phyloP scores from a whole-genome alignment of 148 eudicot species.

The Rhododendron kiyosumense region DNA sequence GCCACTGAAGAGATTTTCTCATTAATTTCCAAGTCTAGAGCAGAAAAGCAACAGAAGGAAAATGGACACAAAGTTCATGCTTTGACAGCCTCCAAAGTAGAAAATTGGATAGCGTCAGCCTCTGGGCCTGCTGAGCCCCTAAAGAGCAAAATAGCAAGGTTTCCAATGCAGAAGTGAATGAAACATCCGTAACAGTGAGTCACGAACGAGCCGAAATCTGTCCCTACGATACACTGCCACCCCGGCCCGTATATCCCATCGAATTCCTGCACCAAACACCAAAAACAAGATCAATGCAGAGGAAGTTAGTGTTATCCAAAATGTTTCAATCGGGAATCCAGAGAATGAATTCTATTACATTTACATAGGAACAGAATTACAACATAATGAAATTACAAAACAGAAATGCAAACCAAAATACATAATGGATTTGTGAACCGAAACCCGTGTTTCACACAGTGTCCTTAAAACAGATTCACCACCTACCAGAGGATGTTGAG shows the following conservation, averaged over 20 bases:
- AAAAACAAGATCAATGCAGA: neutral
- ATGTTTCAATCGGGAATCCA: no score
- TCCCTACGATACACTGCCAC: slow-evolving; percentile 95
- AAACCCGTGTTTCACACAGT: no score
- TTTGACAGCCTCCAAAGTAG: slow-evolving; percentile 19
- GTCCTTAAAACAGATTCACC: no score
- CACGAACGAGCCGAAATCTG: slow-evolving; percentile 82
- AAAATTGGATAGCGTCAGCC: slow-evolving; percentile 22
- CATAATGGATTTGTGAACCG: no score
- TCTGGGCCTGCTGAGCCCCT: slow-evolving; percentile 48
- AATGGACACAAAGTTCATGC: neutral
- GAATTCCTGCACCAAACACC: slow-evolving; percentile 36
- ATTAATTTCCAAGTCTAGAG: neutral
- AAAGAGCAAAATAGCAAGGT: slow-evolving; percentile 66
- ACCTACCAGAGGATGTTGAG: no score
- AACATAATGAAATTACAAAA: no score
- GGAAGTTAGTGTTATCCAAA: neutral
- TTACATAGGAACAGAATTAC: no score
- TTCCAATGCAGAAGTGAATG: slow-evolving; percentile 60
- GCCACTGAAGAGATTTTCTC: neutral
- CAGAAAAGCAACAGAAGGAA: neutral
- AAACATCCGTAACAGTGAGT: slow-evolving; percentile 80
- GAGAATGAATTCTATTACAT: no score
- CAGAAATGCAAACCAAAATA: no score
- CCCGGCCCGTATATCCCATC: slow-evolving; percentile 60